These are phyloP conservation scores for Venturia nashicola DNA, from an alignment of 2,329 filamentous ascomycete species.

Conservation along the genomic window DNA sequence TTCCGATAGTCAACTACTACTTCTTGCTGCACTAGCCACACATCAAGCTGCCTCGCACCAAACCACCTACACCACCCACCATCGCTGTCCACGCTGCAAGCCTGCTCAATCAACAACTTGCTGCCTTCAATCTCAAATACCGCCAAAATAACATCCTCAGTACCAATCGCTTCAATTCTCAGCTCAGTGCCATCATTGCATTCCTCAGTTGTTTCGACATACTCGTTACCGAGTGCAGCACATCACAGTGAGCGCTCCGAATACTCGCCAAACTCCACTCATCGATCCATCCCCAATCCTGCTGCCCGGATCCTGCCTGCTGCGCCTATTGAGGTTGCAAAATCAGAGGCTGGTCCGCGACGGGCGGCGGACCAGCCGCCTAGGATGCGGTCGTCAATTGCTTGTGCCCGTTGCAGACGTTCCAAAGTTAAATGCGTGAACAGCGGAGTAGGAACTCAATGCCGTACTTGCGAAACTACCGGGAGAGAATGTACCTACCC, in stretches of 20 bases:
- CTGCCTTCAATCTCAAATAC: slow-evolving; percentile 8
- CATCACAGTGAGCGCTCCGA: slow-evolving; percentile 12
- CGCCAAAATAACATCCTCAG: slow-evolving; percentile 21
- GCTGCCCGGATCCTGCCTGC: slow-evolving; percentile 17
- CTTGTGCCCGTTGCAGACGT: slow-evolving; percentile 61
- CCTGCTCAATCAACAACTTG: neutral
- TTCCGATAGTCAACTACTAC: neutral
- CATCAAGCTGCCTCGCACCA: neutral
- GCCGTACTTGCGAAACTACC: slow-evolving; percentile 61
- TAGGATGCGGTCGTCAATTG: slow-evolving; percentile 64
- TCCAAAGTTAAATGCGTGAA: slow-evolving; percentile 87
- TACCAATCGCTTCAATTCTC: slow-evolving; percentile 18
- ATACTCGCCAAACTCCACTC: slow-evolving; percentile 10
- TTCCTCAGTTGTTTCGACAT: slow-evolving; percentile 12
- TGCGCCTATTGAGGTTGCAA: slow-evolving; percentile 13
- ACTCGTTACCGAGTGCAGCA: slow-evolving; percentile 15
- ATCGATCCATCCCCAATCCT: slow-evolving; percentile 4
- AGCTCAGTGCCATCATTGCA: slow-evolving; percentile 11
- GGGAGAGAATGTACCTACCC: slow-evolving; percentile 65
- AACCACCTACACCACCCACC: neutral
- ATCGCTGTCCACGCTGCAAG: neutral
- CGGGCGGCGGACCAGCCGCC: slow-evolving; percentile 17
- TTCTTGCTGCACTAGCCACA: neutral
- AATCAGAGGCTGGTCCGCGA: slow-evolving; percentile 10
- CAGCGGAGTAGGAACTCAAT: slow-evolving; percentile 56